A percentile compares a stretch with the other conserved stretches of the same genome.
Conservation (phyloP, 495 filamentous ascomycete species). For the Astrothelium macrocarpum region DNA sequence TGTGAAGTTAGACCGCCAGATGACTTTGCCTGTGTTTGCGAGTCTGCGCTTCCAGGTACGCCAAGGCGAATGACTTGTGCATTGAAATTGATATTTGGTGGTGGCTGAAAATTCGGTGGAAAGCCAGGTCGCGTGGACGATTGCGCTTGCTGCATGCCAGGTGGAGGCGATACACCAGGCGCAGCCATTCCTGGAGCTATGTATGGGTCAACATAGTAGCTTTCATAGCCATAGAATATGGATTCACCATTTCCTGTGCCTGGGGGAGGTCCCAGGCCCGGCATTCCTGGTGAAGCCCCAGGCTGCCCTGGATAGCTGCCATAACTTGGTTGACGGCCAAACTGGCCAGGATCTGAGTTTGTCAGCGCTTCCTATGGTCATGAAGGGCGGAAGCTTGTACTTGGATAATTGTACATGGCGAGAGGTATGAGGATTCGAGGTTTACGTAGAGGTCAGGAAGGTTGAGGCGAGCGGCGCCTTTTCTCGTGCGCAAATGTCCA, state of each 20-base stretch:
- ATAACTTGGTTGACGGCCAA: constrained; percentile 64
- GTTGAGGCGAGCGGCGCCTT: neutral
- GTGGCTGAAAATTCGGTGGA: constrained; percentile 78
- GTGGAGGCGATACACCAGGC: constrained; percentile 66
- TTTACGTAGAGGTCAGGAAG: neutral
- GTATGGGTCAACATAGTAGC: constrained; percentile 29
- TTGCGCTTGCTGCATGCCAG: constrained; percentile 69
- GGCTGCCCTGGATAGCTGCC: constrained; percentile 56
- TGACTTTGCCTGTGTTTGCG: neutral
- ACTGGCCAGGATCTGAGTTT: constrained; percentile 36
- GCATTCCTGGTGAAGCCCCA: constrained; percentile 24
- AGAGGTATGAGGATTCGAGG: constrained; percentile 7
- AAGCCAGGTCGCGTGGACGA: constrained; percentile 63
- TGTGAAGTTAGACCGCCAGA: neutral
- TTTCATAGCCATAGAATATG: neutral
- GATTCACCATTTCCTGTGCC: constrained; percentile 9
- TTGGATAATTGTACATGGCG: constrained; percentile 72
- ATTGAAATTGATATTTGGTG: constrained; percentile 96
- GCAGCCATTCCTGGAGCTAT: constrained; percentile 63
- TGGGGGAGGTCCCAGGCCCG: constrained; percentile 61
- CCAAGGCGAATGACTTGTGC: constrained; percentile 94
- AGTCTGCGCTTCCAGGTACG: constrained; percentile 1
- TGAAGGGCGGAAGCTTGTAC: constrained; percentile 37
- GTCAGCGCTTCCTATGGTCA: neutral
- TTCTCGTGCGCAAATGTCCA: neutral